Evolutionary conservation across 768 basidiomycete genomes (phyloP).

Genomic region (Leccinum barrowsii): DNA sequence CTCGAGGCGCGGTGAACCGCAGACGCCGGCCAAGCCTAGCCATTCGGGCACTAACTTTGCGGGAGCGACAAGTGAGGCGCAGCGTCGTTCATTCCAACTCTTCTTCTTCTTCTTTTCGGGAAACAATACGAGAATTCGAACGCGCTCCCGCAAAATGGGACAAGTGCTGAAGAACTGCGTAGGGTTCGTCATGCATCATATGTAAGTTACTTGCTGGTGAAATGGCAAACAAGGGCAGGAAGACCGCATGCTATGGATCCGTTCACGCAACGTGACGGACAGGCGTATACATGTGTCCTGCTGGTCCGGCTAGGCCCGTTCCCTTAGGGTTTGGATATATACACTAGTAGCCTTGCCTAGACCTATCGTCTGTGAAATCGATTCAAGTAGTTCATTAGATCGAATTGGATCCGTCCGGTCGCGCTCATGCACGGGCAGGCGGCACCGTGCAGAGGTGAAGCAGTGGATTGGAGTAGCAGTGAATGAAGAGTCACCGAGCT

Average conservation of each 20-base stretch:
- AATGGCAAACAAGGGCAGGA: not conserved
- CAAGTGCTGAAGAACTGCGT: not conserved
- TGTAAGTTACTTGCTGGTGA: not conserved
- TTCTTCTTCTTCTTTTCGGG: not conserved
- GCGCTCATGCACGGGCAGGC: constrained; percentile 4
- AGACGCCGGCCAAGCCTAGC: not conserved
- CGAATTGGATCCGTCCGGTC: constrained; percentile 16
- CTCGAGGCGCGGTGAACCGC: constrained; percentile 4
- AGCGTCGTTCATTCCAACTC: not conserved
- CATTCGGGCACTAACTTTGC: not conserved
- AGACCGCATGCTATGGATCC: too few relatives aligned
- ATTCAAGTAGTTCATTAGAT: not conserved
- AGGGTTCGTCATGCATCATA: not conserved
- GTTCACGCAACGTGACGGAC: not conserved
- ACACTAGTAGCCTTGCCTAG: not conserved
- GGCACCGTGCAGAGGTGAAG: not conserved
- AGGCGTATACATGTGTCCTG: not conserved
- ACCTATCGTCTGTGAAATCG: not conserved
- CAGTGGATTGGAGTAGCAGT: not conserved
- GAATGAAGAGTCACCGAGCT: not conserved
- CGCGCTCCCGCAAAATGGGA: not conserved
- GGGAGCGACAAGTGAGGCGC: not conserved
- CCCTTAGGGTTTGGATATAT: not conserved
- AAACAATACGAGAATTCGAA: not conserved
- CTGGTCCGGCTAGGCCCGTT: not conserved